These are phyloP conservation scores for Quercus dentata DNA, from an alignment of 306 rosid species.

Conservation along the genomic window DNA sequence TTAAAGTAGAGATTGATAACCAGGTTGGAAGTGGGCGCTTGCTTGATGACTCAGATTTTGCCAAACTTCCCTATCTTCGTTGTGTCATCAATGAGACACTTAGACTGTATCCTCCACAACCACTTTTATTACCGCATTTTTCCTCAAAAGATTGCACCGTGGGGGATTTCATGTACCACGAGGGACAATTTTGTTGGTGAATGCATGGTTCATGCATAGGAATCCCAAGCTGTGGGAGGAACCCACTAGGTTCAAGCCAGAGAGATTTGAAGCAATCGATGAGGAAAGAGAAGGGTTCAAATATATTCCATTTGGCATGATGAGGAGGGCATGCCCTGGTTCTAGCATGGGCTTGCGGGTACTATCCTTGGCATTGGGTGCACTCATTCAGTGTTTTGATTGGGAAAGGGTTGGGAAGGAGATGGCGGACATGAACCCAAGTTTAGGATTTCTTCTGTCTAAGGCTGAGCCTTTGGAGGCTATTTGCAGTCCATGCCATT, in stretches of 20 bases:
- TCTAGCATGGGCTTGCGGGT: background rate
- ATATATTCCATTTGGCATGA: constrained; percentile 26
- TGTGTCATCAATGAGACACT: constrained; percentile 37
- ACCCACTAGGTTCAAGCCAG: constrained; percentile 29
- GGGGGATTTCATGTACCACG: constrained; percentile 39
- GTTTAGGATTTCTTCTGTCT: constrained; percentile 1
- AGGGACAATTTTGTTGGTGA: constrained; percentile 45
- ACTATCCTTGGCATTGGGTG: constrained; percentile 21
- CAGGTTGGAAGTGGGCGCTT: constrained; percentile 8
- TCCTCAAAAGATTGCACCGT: constrained; percentile 27
- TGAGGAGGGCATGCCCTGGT: constrained; percentile 21
- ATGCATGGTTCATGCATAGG: constrained; percentile 43
- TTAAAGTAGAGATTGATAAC: constrained; percentile 8
- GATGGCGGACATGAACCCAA: constrained; percentile 28
- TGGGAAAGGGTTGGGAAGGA: constrained; percentile 21
- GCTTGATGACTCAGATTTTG: constrained; percentile 21
- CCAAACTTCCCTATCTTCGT: constrained; percentile 25
- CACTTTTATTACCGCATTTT: constrained; percentile 41
- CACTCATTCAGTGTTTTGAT: constrained; percentile 32
- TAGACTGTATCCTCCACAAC: constrained; percentile 25
- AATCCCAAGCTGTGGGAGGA: constrained; percentile 34
- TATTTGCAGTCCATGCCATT: constrained; percentile 6
- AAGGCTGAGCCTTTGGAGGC: constrained; percentile 32
- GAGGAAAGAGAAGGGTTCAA: constrained; percentile 9
- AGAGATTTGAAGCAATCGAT: constrained; percentile 29